Conservation (phyloP, 2,329 filamentous ascomycete species). For the Penicillium fuscoglaucum region DNA sequence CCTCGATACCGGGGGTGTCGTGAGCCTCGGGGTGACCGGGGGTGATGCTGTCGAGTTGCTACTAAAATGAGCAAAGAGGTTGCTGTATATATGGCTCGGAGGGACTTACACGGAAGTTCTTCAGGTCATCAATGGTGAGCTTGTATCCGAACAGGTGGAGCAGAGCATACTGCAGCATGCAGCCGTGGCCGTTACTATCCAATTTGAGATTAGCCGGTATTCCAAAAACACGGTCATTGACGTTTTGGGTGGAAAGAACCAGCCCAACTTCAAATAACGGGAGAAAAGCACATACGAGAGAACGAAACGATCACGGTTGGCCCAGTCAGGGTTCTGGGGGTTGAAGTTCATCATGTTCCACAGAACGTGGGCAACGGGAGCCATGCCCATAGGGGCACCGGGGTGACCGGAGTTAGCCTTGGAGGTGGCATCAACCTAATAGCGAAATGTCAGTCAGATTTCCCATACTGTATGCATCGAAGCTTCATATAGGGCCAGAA, state of each 20-base stretch:
- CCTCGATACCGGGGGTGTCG: conserved; percentile 95
- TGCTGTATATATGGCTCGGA: background rate
- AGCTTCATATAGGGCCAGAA: background rate
- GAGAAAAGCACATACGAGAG: conserved; percentile 75
- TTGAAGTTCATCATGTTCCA: conserved; percentile 99
- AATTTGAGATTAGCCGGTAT: background rate
- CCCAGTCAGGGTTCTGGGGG: conserved; percentile 96
- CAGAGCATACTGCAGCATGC: conserved; percentile 98
- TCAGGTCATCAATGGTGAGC: conserved; percentile 85
- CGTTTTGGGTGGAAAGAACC: background rate
- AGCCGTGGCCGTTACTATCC: conserved; percentile 90
- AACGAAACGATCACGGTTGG: conserved; percentile 97
- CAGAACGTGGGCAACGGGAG: conserved; percentile 91
- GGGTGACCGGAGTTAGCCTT: conserved; percentile 97
- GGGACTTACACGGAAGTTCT: conserved; percentile 84
- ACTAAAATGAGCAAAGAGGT: conserved; percentile 18
- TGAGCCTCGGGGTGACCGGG: conserved; percentile 96
- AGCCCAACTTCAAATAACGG: background rate
- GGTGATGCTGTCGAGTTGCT: conserved; percentile 76
- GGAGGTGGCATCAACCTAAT: conserved; percentile 93
- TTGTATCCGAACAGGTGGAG: conserved; percentile 95
- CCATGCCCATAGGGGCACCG: conserved; percentile 97
- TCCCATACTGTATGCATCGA: background rate
- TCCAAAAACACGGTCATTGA: background rate
- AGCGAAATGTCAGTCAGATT: conserved; percentile 5